Evolutionary conservation across 371 early-diverging fungal genomes (phyloP), one percentile per base, ranked within the genome.

Genomic region (Entomophthora muscae): DNA sequence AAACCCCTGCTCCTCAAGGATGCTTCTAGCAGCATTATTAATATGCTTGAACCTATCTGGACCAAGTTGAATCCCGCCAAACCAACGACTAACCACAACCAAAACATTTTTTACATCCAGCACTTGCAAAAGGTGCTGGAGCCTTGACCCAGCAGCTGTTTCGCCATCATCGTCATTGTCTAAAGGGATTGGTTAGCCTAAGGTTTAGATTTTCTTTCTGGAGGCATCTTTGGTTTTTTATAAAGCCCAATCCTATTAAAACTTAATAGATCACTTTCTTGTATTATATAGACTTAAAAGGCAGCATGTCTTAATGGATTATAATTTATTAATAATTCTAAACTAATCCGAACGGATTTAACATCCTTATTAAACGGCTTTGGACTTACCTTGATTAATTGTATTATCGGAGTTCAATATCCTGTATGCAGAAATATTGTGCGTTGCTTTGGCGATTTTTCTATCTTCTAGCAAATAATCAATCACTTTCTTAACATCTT

Each of bases 21-120:
- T 75, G 22, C 71, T 76, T 51, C 90, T 72, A 2, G 92, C 93
- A 17, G 76, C 78, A 65, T 89, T 89, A 68, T 91, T 93, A 67
- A 95, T 95, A 61, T 88, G 85, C 66, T 88, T 89, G 75, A 95
- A 95, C 33, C 95, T 74, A 69, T 84, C 89, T n/a, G 88, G 84
- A 0, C 90, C 90, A 26, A 90, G 64, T 27, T 84, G 75, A 22
- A 83, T 79, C 32, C 95, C 96, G 2, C 96, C 94, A 71, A 83
- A 95, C 91, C 90, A 94, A 42, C 96, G 73, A 2, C 87, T 78
- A 10, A 94, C 93, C 0, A 93, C 81, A 1, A 92, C 93, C 13
- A 88, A 76, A 0, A 84, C 85, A 71, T 93, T 84, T 51, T 74
- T 74, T 1, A 80, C 83, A 23, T 83, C 83, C 42, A 86, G 64